Evolutionary conservation across 1,139 yeast genomes (phyloP).

Genomic region (Yamadazyma oceani): DNA sequence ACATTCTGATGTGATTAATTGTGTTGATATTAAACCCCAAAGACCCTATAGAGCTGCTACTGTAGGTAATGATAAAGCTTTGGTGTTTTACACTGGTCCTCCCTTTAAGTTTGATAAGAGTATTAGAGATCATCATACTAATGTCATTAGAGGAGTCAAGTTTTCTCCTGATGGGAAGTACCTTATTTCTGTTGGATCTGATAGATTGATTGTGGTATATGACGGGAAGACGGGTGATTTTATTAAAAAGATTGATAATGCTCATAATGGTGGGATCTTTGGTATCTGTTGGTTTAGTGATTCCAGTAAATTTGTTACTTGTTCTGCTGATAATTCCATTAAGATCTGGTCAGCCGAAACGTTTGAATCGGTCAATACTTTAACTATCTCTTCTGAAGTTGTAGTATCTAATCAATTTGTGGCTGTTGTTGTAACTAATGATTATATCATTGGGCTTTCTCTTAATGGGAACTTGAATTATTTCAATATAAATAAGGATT

Average conservation of each 20-base stretch:
- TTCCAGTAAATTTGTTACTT: constrained; percentile 66
- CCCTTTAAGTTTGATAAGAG: constrained; percentile 85
- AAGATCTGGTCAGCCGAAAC: constrained; percentile 57
- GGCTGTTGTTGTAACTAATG: constrained; percentile 70
- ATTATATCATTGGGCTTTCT: constrained; percentile 64
- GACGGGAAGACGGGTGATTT: constrained; percentile 89
- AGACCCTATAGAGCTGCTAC: constrained; percentile 96
- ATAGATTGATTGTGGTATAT: constrained; percentile 71
- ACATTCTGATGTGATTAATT: constrained; percentile 81
- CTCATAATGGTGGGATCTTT: constrained; percentile 80
- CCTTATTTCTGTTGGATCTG: constrained; percentile 85
- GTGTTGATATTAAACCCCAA: constrained; percentile 81
- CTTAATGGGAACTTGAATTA: constrained; percentile 70
- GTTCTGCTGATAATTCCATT: constrained; percentile 79
- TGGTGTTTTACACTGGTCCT: constrained; percentile 88
- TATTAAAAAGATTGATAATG: constrained; percentile 49
- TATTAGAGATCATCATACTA: constrained; percentile 71
- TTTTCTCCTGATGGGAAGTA: constrained; percentile 77
- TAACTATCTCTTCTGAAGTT: constrained; percentile 36
- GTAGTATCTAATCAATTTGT: constrained; percentile 68
- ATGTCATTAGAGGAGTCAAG: constrained; percentile 76
- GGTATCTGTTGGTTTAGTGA: constrained; percentile 70
- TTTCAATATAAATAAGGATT: constrained; percentile 39
- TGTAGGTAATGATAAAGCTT: constrained; percentile 81
- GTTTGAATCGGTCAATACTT: constrained; percentile 29